Base-by-base conservation (phyloP, 2,329 filamentous ascomycete genomes). In the Xylariaceae sp. region DNA sequence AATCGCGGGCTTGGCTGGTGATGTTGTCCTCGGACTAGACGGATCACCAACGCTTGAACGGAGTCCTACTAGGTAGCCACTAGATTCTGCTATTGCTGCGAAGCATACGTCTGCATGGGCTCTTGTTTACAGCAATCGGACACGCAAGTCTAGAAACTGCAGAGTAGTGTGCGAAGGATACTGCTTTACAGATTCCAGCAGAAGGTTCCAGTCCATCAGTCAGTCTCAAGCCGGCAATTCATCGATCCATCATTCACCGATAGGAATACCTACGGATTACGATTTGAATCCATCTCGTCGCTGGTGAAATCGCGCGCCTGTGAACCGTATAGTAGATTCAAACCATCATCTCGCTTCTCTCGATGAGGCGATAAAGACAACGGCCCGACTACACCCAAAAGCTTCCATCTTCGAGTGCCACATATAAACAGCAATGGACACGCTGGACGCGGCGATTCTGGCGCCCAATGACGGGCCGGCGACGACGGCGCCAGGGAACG, bases 401-500 rank as follows among this genome's bases (percentile, higher is more conserved):
- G 37, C 23, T 54, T 52, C 49, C 59, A 61, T 53, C 57, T 67
- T 42, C 37, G 68, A 68, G 64, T 66, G 39, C 59, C 63, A 58
- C 61, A 62, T 59, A 65, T 44, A 35, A 35, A 47, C 11, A 48
- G 59, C 61, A 11, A 63, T 68, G 63, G 69, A 69, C 52, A 56
- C 65, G 7, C 57, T 65, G 51, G 66, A 66, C 53, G 64, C 64
- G 42, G 65, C 60, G 68, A 68, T 66, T 65, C 62, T 62, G 56
- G 67, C 49, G n/a, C 52, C 60, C 44, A 53, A 51, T 45, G 63
- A 68, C 53, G 68, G 63, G 54, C 65, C 67, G 9, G 60, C 23
- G 4, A 64, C 48, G 58, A 7, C 52, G 34, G 66, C 60, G 35
- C 66, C 70, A 23, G 68, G 68, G 7, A 70, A 72, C 13, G 83